A percentile compares a stretch with the other conserved stretches of the same genome.
These are phyloP conservation scores for Pterulicium gracile DNA, from an alignment of 1,284 basidiomycete species.

Conservation along the genomic window DNA sequence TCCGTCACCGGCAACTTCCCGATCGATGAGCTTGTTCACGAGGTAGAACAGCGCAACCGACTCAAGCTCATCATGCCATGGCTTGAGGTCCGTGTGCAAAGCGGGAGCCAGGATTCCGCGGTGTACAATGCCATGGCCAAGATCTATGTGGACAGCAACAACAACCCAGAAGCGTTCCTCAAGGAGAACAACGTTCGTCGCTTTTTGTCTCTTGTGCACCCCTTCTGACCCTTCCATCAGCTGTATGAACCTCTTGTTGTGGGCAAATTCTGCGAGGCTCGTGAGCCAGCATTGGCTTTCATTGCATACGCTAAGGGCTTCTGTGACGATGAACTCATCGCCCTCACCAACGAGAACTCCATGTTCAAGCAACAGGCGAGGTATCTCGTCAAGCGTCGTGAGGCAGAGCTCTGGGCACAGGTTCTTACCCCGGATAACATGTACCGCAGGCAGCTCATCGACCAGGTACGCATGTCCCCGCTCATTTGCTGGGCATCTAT, in stretches of 20 bases:
- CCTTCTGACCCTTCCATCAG: slow-evolving; percentile 25
- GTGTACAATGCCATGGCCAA: slow-evolving; percentile 98
- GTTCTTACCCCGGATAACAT: slow-evolving; percentile 88
- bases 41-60: slow-evolving; percentile 94
- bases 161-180: slow-evolving; percentile 94
- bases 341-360: slow-evolving; percentile 97
- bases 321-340: slow-evolving; percentile 96
- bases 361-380: slow-evolving; percentile 99
- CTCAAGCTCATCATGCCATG: slow-evolving; percentile 96
- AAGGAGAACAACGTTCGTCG: slow-evolving; percentile 91
- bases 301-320: slow-evolving; percentile 99
- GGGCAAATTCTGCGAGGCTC: slow-evolving; percentile 98
- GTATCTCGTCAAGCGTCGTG: slow-evolving; percentile 94
- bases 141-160: slow-evolving; percentile 98
- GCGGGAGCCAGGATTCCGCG: slow-evolving; percentile 86
- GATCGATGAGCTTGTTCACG: slow-evolving; percentile 94
- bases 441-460: slow-evolving; percentile 88
- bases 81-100: slow-evolving; percentile 89
- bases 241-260: slow-evolving; percentile 94
- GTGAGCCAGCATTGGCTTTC: slow-evolving; percentile 97
- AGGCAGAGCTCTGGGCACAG: slow-evolving; percentile 94
- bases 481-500: slow-evolving; percentile 4
- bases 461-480: slow-evolving; percentile 60
- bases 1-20: slow-evolving; percentile 97
- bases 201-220: background rate